These are phyloP conservation scores for Globisporangium nunn DNA, from an alignment of 352 stramenopile genomes.

Conservation along the genomic window DNA sequence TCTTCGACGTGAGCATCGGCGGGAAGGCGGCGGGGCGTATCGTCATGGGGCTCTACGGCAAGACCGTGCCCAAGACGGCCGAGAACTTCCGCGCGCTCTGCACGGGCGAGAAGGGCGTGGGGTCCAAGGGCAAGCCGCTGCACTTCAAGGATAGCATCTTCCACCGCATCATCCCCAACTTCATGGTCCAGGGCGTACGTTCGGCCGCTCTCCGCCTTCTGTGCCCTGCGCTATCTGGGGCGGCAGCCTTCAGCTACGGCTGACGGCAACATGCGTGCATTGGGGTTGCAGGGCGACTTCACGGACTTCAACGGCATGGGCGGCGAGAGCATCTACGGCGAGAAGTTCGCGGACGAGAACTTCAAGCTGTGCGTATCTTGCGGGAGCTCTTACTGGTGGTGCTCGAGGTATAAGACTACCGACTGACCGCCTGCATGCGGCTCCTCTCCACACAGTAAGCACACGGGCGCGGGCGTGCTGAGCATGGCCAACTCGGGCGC, in stretches of 20 bases:
- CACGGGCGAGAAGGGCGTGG: conserved; percentile 63
- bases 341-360: conserved; percentile 97
- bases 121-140: conserved; percentile 91
- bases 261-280: no score
- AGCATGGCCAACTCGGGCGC: conserved; percentile 82
- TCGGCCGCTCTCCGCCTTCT: no score
- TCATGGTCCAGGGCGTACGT: conserved; percentile 85
- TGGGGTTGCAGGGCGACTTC: conserved; percentile 50
- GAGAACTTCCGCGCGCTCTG: conserved; percentile 55
- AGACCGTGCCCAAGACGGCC: conserved; percentile 82
- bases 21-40: conserved; percentile 76
- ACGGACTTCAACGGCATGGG: conserved; percentile 89
- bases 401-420: background rate
- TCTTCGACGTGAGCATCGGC: conserved; percentile 95
- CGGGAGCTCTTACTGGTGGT: background rate
- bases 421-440: no score
- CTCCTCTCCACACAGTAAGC: conserved; percentile 31
- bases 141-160: conserved; percentile 96
- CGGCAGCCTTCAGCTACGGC: no score
- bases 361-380: conserved; percentile 76
- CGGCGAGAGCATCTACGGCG: conserved; percentile 91
- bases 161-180: conserved; percentile 96
- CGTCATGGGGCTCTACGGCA: conserved; percentile 80
- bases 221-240: no score
- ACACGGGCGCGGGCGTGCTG: conserved; percentile 57